Evolutionary conservation across 345 rosid species (phyloP), one percentile per base, ranked within the genome.

Genomic region (Salix viminalis): DNA sequence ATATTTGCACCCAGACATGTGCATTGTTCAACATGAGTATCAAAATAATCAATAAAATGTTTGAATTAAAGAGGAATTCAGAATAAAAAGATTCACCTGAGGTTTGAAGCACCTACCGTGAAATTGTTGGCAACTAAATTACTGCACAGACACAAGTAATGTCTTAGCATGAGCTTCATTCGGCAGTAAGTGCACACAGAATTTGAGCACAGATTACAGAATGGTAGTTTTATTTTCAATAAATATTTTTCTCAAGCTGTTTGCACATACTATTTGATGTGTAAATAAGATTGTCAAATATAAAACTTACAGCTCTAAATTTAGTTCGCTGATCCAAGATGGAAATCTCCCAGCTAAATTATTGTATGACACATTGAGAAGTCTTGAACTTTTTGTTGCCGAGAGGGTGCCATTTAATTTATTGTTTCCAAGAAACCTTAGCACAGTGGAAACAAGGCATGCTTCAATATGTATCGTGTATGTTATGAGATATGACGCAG

Each of bases 41-140:
- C 34, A 32, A 32, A 32, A 32, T 32, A 32, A 32, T 36, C 69
- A 28, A 14, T 15, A 65, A 21, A 62, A 69, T 64, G 30, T 28
- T 13, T 21, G 67, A 41, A 42, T 41, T 26, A 23, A 44, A 69
- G 41, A n/a, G 5, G 61, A 65, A 75, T 9, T 19, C 4, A 67
- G 67, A 48, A 34, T 32, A 37, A 72, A 72, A 60, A 77, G 65
- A 50, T 66, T 73, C 62, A 93, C 97, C 91, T 83, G 80, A 37
- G 82, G 73, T 82, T 78, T 64, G 86, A 79, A 60, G 69, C 75
- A 65, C 67, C 85, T 52, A 87, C 60, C 34, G 90, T 84, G 78
- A 94, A 90, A 85, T 86, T 89, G 84, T 92, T 92, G 83, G 84
- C 94, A 58, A 94, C 87, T 36, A 92, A 41, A 82, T 90, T 94